These are phyloP conservation scores for Rhipidocladum racemiflorum DNA, from an alignment of 176 grass and related monocot genomes.

Conservation along the genomic window DNA sequence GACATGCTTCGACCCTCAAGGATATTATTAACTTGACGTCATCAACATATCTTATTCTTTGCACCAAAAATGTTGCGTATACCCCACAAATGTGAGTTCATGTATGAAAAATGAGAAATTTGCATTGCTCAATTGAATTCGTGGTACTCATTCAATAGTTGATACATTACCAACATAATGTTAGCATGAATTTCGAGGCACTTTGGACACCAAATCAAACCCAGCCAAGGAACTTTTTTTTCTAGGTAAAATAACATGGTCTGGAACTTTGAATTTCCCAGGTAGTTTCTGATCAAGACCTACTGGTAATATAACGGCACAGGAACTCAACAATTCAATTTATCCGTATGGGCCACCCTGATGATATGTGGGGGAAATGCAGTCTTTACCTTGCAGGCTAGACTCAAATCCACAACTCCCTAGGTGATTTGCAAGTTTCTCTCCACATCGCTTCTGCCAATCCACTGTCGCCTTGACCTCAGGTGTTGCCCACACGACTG, in stretches of 20 bases:
- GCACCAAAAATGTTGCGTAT: neutral
- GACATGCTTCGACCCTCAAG: no score
- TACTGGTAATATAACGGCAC: no score
- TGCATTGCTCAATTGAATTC: neutral
- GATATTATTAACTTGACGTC: no score
- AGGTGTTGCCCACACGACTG: constrained; percentile 57
- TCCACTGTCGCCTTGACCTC: constrained; percentile 41
- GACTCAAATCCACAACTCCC: constrained; percentile 88
- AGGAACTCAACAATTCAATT: no score
- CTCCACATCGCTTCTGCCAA: constrained; percentile 77
- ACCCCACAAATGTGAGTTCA: neutral
- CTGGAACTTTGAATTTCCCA: neutral
- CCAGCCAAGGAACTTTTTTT: no score
- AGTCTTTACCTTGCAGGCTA: constrained; percentile 44
- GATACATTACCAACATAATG: neutral
- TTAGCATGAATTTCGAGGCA: neutral
- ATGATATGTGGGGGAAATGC: no score
- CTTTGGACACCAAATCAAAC: no score
- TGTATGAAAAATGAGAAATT: neutral
- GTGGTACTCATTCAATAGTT: neutral
- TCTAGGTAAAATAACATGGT: neutral
- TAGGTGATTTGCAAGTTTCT: constrained; percentile 76
- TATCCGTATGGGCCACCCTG: no score
- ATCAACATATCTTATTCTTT: no score
- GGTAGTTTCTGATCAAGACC: no score